Base-by-base conservation (phyloP, 1,139 yeast species). In the Yamadazyma siamensis region DNA sequence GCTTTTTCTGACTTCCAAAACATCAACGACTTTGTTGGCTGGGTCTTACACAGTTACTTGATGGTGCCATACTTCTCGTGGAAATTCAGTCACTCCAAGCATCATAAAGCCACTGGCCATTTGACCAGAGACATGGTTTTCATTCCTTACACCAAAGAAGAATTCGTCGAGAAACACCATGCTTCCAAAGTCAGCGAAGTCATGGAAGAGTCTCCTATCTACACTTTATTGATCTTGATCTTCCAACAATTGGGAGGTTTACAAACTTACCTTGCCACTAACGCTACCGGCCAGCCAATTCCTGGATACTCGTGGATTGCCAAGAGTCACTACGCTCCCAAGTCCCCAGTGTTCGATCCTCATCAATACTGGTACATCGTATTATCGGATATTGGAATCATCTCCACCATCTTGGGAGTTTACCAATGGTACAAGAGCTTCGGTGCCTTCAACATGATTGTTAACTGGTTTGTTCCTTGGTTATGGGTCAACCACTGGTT, bases 51-150 rank as follows among this genome's bases (percentile, higher is more conserved):
- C 62, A 82, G 94, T 21, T 77, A 75, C 50, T 66, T 80, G 50
- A 59, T 84, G 41, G 94, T 85, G 35, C 95, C 95, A 27, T 85
- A 81, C 63, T 85, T 84, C 54, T 81, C 91, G 5, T 85, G 95
- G 95, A 80, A 85, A 54, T 77, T 74, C 53, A 69, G 85, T 28
- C 95, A 85, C 59, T 75, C 84, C 31, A 84, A 81, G 63, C 95
- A 85, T 64, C 95, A 85, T 69, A 84, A 85, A 69, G 85, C 87
- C 33, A 85, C 94, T 28, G 94, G 91, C 43, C 85, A 85, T 59
- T 55, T 85, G 56, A 70, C 81, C 35, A 72, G 83, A 53, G 95
- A 85, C 57, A 85, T 80, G 77, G 95, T 85, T 31, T 85, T 83
- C 51, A 74, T 85, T 32, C 95, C 95, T 39, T 67, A 71, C 52